These are phyloP conservation scores for Botrytis pseudocinerea DNA, from an alignment of 2,329 filamentous ascomycete species.

Conservation along the genomic window DNA sequence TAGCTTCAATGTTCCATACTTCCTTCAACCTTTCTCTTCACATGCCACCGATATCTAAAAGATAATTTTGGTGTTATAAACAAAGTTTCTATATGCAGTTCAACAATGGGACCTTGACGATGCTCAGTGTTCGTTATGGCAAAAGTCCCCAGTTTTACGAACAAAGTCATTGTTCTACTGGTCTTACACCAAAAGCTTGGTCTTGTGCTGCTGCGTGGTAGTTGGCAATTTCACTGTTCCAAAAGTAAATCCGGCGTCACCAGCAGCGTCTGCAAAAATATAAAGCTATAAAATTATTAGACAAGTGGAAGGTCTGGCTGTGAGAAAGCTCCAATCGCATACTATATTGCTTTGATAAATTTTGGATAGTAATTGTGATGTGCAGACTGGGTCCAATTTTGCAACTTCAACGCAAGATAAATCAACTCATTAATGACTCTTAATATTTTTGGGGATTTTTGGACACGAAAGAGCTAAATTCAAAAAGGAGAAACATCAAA, in stretches of 20 bases:
- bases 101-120: neutral
- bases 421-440: too few relatives aligned
- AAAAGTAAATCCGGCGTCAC: neutral
- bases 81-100: neutral
- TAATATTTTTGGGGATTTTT: neutral
- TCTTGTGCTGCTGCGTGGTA: too few relatives aligned
- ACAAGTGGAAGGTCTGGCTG: neutral
- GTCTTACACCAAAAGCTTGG: neutral
- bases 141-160: neutral
- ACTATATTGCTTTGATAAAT: neutral
- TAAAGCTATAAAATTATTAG: neutral
- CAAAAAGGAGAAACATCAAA: neutral
- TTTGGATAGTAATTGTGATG: neutral
- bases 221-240: neutral
- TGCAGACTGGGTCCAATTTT: neutral
- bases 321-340: neutral
- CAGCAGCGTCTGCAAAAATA: neutral
- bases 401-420: neutral
- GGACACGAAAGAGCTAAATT: too few relatives aligned
- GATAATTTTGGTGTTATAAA: neutral
- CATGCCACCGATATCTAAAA: neutral
- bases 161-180: neutral
- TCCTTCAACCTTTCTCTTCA: neutral
- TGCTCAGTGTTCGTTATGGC: neutral
- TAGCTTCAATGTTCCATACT: neutral